Evolutionary conservation across 164 flowering plant species (phyloP), one percentile per base, ranked within the genome.

Genomic region (Nymphaea thermarum): DNA sequence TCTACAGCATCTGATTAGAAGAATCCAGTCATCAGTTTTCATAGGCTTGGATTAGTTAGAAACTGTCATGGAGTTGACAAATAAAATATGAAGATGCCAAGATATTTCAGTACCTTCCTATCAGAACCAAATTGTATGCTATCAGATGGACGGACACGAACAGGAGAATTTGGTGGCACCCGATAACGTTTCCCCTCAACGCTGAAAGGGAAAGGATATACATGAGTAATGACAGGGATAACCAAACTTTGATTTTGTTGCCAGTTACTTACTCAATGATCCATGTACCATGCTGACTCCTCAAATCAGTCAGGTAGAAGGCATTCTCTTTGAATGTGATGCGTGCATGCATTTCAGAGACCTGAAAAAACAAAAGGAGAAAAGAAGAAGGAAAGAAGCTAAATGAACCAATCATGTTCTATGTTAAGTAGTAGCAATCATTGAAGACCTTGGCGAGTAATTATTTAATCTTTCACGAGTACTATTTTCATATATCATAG

Each of bases 261-360:
- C 8, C 15, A n/a, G 36, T 5, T 57, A 80, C 98, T 85, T 86
- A 90, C 98, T 90, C 82, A 0, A 86, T 75, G 68, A 93, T 79
- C 85, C 86, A 90, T 71, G 93, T 88, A 18, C 98, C 98, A 67
- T 87, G 78, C 60, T 87, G 82, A 71, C 96, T 93, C 44, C 67
- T 80, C 68, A 90, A 80, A 84, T 93, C 96, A 12, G 87, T 88
- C 69, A 93, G 3, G 71, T 75, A 90, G 79, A 85, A 93, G n/a
- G 87, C 89, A 55, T 87, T 92, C 60, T 88, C 84, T 70, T 85
- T 88, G 73, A 75, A 86, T 65, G 71, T 80, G 57, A 93, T 86
- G 43, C 82, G 80, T 63, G 93, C 96, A 78, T 93, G 98, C 76
- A 59, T 71, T 70, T 81, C 66, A 11, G 96, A 93, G 61, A 93